phyloP scores from a whole-genome alignment of 208 protist genomes.

The Lotmaria passim region DNA sequence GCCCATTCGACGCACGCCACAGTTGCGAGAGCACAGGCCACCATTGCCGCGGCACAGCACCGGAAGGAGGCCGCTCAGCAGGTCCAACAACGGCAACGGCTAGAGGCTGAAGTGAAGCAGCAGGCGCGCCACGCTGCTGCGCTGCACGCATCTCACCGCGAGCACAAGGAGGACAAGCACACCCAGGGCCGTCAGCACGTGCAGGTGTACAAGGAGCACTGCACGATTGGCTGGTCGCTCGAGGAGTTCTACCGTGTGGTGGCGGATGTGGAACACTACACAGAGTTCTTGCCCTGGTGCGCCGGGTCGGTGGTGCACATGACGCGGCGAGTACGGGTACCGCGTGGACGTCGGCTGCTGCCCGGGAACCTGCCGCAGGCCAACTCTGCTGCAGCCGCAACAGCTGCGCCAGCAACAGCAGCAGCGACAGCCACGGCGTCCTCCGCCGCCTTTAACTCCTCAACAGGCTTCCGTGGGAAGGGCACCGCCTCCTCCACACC shows the following conservation, averaged over 20 bases:
- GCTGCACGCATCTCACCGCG: background rate
- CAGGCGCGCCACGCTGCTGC: background rate
- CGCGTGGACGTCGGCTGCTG: slow-evolving; percentile 18
- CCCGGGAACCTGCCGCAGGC: background rate
- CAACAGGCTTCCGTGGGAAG: too few species aligned
- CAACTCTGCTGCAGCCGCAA: too few species aligned
- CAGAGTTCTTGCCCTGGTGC: slow-evolving; percentile 83
- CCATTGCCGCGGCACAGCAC: slow-evolving; percentile 34
- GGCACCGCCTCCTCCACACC: background rate
- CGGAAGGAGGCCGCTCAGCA: background rate
- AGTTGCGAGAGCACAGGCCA: slow-evolving; percentile 38
- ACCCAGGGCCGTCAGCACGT: slow-evolving; percentile 22
- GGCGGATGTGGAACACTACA: slow-evolving; percentile 77
- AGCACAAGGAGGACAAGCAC: background rate
- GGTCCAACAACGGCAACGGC: background rate
- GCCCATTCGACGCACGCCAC: slow-evolving; percentile 15
- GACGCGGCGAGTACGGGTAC: slow-evolving; percentile 33
- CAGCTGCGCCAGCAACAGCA: background rate
- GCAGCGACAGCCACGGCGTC: background rate
- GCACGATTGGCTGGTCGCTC: slow-evolving; percentile 77
- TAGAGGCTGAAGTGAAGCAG: background rate
- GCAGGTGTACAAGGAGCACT: slow-evolving; percentile 79
- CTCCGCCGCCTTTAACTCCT: too few species aligned
- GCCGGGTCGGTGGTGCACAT: slow-evolving; percentile 62
- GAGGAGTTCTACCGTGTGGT: slow-evolving; percentile 75